A percentile compares a stretch with the other conserved stretches of the same genome.
Conservation (phyloP, 129 eudicot genomes). For the Smallanthus sonchifolius region DNA sequence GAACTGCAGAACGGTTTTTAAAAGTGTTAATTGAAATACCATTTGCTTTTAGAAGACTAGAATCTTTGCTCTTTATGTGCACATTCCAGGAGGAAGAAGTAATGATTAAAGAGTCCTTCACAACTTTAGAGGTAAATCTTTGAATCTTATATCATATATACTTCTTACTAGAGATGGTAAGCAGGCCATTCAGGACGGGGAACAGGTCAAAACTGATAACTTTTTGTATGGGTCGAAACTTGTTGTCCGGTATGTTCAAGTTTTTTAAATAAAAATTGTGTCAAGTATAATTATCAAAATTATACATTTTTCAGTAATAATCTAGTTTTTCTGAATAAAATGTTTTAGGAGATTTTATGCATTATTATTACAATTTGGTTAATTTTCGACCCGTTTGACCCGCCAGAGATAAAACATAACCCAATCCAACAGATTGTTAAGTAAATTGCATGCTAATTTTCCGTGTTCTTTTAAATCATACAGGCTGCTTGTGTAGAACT, state of each 20-base stretch:
- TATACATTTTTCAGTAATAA: not conserved
- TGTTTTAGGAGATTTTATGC: not conserved
- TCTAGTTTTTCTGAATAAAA: not conserved
- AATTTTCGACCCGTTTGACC: not conserved
- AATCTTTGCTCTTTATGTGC: constrained; percentile 78
- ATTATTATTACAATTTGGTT: not conserved
- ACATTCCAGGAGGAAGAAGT: constrained; percentile 75
- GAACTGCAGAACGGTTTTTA: constrained; percentile 92
- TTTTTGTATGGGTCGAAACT: not conserved
- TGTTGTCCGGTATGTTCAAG: not conserved
- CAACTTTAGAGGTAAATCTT: constrained; percentile 65
- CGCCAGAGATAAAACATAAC: not conserved
- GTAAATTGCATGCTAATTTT: not conserved
- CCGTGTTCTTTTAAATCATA: not conserved
- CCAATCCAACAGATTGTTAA: not conserved
- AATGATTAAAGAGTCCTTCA: constrained; percentile 59
- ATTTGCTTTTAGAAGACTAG: constrained; percentile 85
- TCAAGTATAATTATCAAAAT: not conserved
- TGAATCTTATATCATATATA: not conserved
- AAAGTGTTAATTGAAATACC: constrained; percentile 82
- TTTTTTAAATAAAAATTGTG: not conserved
- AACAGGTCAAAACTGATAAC: not conserved
- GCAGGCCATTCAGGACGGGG: not conserved
- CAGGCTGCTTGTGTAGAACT: constrained; percentile 93
- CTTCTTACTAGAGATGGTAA: not conserved